A percentile compares a stretch with the other conserved stretches of the same genome.
Evolutionary conservation across 441 rosid genomes (phyloP).

Genomic region (Populus tomentosa): DNA sequence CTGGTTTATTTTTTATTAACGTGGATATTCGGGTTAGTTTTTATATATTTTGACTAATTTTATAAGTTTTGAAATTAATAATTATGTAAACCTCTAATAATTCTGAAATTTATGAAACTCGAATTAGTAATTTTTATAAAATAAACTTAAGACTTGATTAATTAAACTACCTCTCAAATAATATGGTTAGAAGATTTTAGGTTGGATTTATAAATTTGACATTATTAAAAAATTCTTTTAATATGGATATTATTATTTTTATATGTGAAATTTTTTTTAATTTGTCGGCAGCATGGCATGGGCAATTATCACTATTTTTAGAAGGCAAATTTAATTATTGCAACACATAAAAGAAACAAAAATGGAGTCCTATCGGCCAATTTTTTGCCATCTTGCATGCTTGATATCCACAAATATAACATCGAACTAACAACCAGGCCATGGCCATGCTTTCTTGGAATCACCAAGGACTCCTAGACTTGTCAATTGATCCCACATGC

Average conservation of each 20-base stretch:
- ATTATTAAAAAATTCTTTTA: no score
- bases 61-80: rapidly evolving
- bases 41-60: rapidly evolving
- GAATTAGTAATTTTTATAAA: no score
- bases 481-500: background rate
- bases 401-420: background rate
- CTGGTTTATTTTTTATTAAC: no score
- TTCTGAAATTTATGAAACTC: rapidly evolving
- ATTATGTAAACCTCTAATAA: rapidly evolving
- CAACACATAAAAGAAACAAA: background rate
- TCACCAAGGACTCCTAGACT: background rate
- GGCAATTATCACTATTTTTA: no score
- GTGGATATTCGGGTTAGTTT: rapidly evolving
- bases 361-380: background rate
- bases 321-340: background rate
- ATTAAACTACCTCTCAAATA: no score
- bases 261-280: no score
- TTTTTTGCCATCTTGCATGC: background rate
- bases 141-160: no score
- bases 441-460: background rate
- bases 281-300: no score
- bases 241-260: no score
- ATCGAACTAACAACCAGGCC: background rate
- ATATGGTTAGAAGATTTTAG: no score
- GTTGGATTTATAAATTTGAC: no score